Base-by-base conservation (phyloP, 163 green algal genomes). In the Volvox carteri region DNA sequence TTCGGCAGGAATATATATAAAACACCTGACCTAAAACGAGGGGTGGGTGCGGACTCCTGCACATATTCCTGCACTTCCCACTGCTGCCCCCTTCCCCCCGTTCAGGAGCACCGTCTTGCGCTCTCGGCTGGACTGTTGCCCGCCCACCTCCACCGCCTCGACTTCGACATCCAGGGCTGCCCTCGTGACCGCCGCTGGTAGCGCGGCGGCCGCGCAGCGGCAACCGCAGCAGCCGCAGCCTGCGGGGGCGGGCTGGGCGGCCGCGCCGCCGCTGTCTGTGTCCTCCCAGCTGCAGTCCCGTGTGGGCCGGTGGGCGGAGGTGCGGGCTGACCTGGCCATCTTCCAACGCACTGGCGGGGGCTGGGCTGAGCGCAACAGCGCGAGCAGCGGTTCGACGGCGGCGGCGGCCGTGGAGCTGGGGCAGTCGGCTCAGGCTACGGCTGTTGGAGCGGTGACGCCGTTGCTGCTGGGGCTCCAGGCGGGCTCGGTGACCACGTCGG, bases 391-490 rank as follows among this genome's bases (percentile, higher is more conserved):
- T n/a, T n/a, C n/a, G n/a, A n/a, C 16, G 72, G 41, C 72, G 28
- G 9, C n/a, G 74, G 72, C 41, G 41, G n/a, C 48, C 11, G 16
- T 12, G 48, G n/a, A n/a, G 46, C 28, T 56, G 52, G 14, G 28
- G 54, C 18, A 2, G 56, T 37, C 37, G 78, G 25, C 1, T 25
- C 6, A 1, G 54, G 54, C 19, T 35, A 48, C 23, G 37, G 37
- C 46, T 19, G 58, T 35, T 14, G 30, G 33, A 18, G 33, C 67
- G 12, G 39, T 35, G 3, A 54, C n/a, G n/a, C 79, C 79, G 42
- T 44, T 87, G 42, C 42, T 87, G 46, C 44, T 87, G 79, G 79
- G 79, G 28, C 42, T 87, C 60, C 79, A 87, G 62, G 79, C 79
- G 62, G 79, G 79, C 16, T 67, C 62, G 7, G 7, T 48, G 23